These are phyloP conservation scores for Paecilomyces dactylethromorphus DNA, from an alignment of 2,329 filamentous ascomycete species.

Conservation along the genomic window DNA sequence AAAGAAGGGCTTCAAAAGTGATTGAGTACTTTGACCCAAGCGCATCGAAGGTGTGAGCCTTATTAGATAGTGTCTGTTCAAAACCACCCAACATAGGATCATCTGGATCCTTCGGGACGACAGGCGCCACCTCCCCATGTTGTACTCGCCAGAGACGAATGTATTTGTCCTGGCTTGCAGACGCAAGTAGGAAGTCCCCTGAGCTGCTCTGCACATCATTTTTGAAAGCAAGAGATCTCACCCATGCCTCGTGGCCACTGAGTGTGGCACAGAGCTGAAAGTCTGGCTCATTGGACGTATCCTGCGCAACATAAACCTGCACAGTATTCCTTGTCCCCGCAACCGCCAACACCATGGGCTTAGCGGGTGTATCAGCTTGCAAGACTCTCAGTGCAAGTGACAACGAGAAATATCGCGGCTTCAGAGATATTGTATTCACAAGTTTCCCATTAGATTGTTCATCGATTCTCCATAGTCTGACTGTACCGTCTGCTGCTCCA, in stretches of 20 bases:
- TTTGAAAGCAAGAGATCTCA: slow-evolving; percentile 75
- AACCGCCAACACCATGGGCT: slow-evolving; percentile 62
- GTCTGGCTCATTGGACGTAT: slow-evolving; percentile 30
- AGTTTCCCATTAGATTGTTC: slow-evolving; percentile 39
- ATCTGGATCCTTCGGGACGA: slow-evolving; percentile 32
- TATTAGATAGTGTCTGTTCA: slow-evolving; percentile 77
- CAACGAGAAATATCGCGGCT: slow-evolving; percentile 76
- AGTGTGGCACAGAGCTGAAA: slow-evolving; percentile 73
- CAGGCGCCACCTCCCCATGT: slow-evolving; percentile 58
- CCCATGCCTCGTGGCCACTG: slow-evolving; percentile 89
- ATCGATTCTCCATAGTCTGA: slow-evolving; percentile 62
- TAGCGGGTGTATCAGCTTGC: slow-evolving; percentile 41
- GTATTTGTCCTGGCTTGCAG: slow-evolving; percentile 96
- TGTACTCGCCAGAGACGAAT: slow-evolving; percentile 87
- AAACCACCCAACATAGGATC: slow-evolving; percentile 30
- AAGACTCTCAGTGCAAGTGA: slow-evolving; percentile 63
- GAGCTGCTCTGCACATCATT: slow-evolving; percentile 49
- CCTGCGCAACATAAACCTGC: slow-evolving; percentile 65
- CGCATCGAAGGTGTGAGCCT: slow-evolving; percentile 69
- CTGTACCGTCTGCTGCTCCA: slow-evolving; percentile 56
- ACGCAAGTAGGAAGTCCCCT: slow-evolving; percentile 75
- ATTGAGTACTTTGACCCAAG: slow-evolving; percentile 62
- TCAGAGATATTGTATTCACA: slow-evolving; percentile 64
- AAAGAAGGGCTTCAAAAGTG: slow-evolving; percentile 86
- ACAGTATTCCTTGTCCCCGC: slow-evolving; percentile 78